Percentiles rank a stretch among this genome's conserved stretches.
These are phyloP conservation scores for Lentithecium fluviatile DNA, from an alignment of 495 filamentous ascomycete genomes.

Conservation along the genomic window DNA sequence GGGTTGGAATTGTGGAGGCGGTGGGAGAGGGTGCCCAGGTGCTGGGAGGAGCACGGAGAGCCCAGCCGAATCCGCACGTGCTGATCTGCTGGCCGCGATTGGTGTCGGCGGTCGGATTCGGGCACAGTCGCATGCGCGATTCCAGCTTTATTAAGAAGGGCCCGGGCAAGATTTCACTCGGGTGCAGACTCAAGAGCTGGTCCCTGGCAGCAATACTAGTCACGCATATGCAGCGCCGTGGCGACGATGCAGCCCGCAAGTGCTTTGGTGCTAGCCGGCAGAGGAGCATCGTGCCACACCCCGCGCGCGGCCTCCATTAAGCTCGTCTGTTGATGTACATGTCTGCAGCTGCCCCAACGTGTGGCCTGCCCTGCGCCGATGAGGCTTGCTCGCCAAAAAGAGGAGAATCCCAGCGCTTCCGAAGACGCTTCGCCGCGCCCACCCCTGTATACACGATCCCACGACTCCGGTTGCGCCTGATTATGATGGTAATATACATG, in stretches of 20 bases:
- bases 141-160: background rate
- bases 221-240: background rate
- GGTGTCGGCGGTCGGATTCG: conserved; percentile 12
- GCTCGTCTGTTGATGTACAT: background rate
- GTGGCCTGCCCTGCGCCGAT: background rate
- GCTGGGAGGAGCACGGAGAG: background rate
- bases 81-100: conserved; percentile 14
- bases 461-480: conserved; percentile 15
- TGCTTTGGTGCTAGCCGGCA: background rate
- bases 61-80: conserved; percentile 25
- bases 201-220: background rate
- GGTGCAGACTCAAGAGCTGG: background rate
- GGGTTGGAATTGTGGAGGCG: background rate
- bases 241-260: background rate
- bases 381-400: background rate
- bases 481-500: conserved; percentile 11
- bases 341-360: background rate
- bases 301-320: background rate
- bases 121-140: background rate
- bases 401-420: too few species aligned
- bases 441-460: background rate
- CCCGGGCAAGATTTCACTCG: background rate
- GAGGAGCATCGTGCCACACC: background rate
- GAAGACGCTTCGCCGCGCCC: background rate
- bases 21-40: background rate